A percentile compares a stretch with the other conserved stretches of the same genome.
phyloP scores from a whole-genome alignment of 768 basidiomycete species.

The Tricholoma bakamatsutake region DNA sequence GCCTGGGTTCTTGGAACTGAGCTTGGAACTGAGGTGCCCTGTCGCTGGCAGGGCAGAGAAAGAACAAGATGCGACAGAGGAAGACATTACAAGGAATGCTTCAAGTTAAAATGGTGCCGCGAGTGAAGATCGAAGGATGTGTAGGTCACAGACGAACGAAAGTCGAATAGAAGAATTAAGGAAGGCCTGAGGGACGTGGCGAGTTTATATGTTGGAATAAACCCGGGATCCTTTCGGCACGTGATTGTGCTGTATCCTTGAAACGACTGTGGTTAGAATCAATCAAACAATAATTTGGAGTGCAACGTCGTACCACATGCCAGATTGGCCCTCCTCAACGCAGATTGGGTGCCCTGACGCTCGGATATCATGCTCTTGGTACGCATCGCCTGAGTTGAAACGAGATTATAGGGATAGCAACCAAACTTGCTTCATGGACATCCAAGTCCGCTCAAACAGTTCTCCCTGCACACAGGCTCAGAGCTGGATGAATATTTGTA shows the following conservation, averaged over 20 bases:
- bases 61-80: slow-evolving; percentile 9
- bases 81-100: slow-evolving; percentile 8
- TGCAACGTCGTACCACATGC: neutral
- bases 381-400: neutral
- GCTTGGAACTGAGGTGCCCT: neutral
- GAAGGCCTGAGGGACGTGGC: neutral
- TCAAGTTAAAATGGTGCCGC: neutral
- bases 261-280: slow-evolving; percentile 4
- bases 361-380: neutral
- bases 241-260: slow-evolving; percentile 5
- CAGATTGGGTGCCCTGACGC: neutral
- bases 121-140: neutral
- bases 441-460: neutral
- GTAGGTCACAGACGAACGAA: slow-evolving; percentile 1
- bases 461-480: too few species aligned
- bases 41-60: neutral
- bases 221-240: too few species aligned
- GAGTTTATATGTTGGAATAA: slow-evolving; percentile 5
- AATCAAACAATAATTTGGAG: slow-evolving; percentile 7
- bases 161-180: neutral
- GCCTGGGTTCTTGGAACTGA: slow-evolving; percentile 12
- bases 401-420: neutral
- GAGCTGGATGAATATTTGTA: neutral
- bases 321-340: neutral
- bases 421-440: slow-evolving; percentile 2